Conservation (phyloP, 306 rosid genomes). For the Leucaena leucocephala region DNA sequence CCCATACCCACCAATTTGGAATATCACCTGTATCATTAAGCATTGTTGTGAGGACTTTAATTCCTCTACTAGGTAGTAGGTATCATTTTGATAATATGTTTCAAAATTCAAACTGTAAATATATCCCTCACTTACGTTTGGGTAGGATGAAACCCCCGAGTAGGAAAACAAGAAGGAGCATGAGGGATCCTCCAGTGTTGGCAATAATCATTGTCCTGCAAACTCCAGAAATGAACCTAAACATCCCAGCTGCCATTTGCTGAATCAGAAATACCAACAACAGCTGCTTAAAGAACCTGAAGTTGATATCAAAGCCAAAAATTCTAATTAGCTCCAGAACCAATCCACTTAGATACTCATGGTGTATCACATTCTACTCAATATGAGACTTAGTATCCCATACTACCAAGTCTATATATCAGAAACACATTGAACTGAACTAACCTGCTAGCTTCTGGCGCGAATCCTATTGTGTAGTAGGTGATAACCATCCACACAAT, state of each 20-base stretch:
- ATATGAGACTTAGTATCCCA: too few species aligned
- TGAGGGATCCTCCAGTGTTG: slow-evolving; percentile 86
- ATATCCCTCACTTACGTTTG: slow-evolving; percentile 51
- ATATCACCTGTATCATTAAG: slow-evolving; percentile 59
- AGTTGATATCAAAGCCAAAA: slow-evolving; percentile 33
- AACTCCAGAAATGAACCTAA: slow-evolving; percentile 80
- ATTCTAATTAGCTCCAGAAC: background rate
- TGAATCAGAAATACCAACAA: slow-evolving; percentile 76
- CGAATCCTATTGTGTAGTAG: slow-evolving; percentile 54
- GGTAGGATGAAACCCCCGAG: slow-evolving; percentile 95
- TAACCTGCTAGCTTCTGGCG: slow-evolving; percentile 61
- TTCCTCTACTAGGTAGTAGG: slow-evolving; percentile 7
- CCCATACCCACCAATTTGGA: slow-evolving; percentile 98
- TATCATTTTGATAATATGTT: background rate
- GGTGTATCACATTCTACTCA: too few species aligned
- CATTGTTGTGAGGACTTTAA: slow-evolving; percentile 20
- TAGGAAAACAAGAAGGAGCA: slow-evolving; percentile 74
- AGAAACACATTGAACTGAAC: background rate
- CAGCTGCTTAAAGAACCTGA: slow-evolving; percentile 89
- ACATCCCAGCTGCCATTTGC: slow-evolving; percentile 91
- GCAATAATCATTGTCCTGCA: slow-evolving; percentile 93
- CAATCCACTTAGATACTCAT: too few species aligned
- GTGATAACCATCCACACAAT: slow-evolving; percentile 49
- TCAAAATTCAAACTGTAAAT: background rate
- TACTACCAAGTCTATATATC: too few species aligned